phyloP scores from a whole-genome alignment of 139 green algal species.

The Desmodesmus armatus region DNA sequence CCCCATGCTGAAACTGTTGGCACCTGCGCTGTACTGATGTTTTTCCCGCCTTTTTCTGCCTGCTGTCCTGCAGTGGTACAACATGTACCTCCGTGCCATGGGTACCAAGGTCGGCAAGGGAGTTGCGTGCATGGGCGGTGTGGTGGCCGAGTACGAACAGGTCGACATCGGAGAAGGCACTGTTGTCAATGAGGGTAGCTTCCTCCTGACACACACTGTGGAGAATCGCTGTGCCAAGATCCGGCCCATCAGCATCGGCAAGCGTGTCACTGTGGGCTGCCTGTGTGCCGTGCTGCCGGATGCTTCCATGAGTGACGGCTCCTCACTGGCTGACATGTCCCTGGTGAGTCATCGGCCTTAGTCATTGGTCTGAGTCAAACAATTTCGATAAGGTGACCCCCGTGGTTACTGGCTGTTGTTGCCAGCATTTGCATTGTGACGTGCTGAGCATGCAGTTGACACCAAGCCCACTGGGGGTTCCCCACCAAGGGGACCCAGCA shows the following conservation, averaged over 20 bases:
- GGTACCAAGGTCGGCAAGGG: background rate
- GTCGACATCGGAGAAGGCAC: background rate
- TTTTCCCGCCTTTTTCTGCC: background rate
- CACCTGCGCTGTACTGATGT: background rate
- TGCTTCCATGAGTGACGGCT: background rate
- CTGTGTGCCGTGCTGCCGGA: background rate
- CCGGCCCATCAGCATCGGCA: background rate
- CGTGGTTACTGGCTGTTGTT: no score
- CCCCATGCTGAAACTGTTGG: background rate
- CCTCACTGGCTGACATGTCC: background rate
- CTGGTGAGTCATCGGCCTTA: no score
- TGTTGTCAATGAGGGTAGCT: background rate
- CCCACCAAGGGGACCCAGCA: no score
- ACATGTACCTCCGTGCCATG: constrained; percentile 13
- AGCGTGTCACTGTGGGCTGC: background rate
- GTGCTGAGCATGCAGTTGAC: no score
- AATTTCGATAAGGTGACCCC: no score
- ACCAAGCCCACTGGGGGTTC: no score
- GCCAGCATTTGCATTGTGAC: background rate
- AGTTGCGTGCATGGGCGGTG: background rate
- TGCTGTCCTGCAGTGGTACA: constrained; percentile 4
- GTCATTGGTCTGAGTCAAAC: no score
- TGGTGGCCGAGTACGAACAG: background rate
- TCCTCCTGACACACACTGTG: constrained; percentile 8
- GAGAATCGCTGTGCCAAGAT: background rate